phyloP scores from a whole-genome alignment of 345 rosid genomes.

The Hevea brasiliensis region DNA sequence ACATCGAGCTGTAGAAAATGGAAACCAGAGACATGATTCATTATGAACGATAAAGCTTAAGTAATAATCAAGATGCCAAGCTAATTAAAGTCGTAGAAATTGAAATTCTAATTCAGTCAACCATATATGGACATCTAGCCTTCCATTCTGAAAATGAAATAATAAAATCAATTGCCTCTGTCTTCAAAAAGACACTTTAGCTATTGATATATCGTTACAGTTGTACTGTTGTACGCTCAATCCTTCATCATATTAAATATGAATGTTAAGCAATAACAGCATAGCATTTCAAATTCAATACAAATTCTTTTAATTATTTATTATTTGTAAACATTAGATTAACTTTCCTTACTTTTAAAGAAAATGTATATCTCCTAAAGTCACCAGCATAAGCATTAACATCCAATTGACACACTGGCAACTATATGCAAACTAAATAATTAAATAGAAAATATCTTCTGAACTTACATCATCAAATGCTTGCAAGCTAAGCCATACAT shows the following conservation, averaged over 20 bases:
- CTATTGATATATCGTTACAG: background rate
- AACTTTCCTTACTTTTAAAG: background rate
- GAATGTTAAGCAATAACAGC: background rate
- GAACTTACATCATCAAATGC: conserved; percentile 74
- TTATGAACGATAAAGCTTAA: conserved; percentile 1
- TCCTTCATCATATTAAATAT: background rate
- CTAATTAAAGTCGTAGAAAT: background rate
- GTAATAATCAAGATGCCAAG: background rate
- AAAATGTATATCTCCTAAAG: background rate
- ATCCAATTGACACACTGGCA: background rate
- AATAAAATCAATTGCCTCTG: background rate
- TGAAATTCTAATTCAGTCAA: background rate
- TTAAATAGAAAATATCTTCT: conserved; percentile 6
- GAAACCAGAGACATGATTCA: conserved; percentile 22
- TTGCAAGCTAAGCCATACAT: conserved; percentile 90
- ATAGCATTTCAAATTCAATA: background rate
- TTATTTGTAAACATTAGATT: background rate
- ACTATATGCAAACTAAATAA: conserved; percentile 12
- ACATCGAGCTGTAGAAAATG: conserved; percentile 71
- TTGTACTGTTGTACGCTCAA: background rate
- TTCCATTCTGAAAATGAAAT: background rate
- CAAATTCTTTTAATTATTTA: background rate
- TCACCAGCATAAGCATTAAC: background rate
- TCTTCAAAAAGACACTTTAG: background rate
- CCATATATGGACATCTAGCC: background rate